Evolutionary conservation across 106 monocot genomes (phyloP), one percentile per base, ranked within the genome.

Genomic region (Dendrobium nobile): DNA sequence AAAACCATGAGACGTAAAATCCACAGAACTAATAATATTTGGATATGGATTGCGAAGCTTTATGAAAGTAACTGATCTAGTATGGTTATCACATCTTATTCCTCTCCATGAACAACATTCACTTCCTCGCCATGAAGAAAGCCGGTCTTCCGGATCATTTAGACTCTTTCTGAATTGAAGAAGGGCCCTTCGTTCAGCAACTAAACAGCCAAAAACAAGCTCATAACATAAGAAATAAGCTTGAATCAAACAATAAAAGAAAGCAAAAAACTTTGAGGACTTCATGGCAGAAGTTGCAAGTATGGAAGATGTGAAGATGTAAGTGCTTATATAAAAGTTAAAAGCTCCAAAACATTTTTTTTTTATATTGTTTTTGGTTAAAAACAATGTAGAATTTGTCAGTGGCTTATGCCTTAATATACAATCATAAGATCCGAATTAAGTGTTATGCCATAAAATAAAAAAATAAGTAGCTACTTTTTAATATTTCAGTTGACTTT

Each of bases 31-130:
- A 11, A 13, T 9, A 42, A 47, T 18, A 56, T 13, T 37, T 28
- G 72, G 10, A 45, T 51, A 68, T 17, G 55, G 54, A 78, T 82
- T 81, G 54, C 10, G 79, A 40, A 91, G 84, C 41, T 86, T 54
- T 20, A 91, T 74, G 20, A 16, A 11, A 0, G 73, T 43, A n/a
- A 91, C 79, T 41, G 43, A 55, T 5, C 81, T 78, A 5, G 88
- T 83, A 51, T 11, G 31, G 73, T 84, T 80, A 74, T 80, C 77
- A 72, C 89, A 87, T 9, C 41, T 77, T 4, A 87, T 26, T 9
- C 89, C 86, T 54, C 80, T 61, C 89, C 89, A 89, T n/a, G 51
- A 54, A 45, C 89, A 89, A 82, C 87, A 86, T 6, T 24, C 24
- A 5, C 64, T 64, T 64, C 77, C 77, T 27, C 51, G 82, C 82